Base-by-base conservation (phyloP, 306 rosid species). In the Spatholobus suberectus region DNA sequence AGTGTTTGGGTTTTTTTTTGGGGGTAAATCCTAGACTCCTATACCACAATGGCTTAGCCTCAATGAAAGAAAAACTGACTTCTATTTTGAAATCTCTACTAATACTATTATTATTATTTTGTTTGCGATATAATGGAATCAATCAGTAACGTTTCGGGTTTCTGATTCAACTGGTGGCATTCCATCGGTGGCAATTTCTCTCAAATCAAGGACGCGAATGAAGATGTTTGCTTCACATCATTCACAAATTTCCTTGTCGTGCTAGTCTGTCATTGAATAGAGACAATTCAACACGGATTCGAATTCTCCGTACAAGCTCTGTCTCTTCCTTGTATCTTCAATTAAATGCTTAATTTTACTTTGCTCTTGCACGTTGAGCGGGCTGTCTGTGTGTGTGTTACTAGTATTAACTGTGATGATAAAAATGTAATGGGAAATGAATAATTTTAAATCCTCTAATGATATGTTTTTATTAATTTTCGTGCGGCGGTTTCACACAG, bases 11-110 rank as follows among this genome's bases (percentile, higher is more conserved):
- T 15, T 27, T 5, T 52, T 12, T 71, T 82, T 12, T 26, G 24
- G 23, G 6, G 38, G 23, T 14, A 47, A 32, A 15, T 40, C 58
- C 66, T 17, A 51, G 68, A 57, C 75, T 13, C 41, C 67, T 59
- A 7, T 5, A 13, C 61, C 38, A 38, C 12, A 35, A 34, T 29
- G 29, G 12, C 18, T 73, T 23, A 14, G 8, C 18, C 27, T 57
- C 6, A 40, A 38, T 18, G 23, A 57, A 80, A 61, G 23, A 57
- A 80, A 61, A 76, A 58, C 38, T 41, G 71, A 29, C 51, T 12
- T 51, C 29, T 52, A 12, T 24, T 65, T 26, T 41, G 23, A 37
- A 35, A 46, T 75, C 67, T 59, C 38, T 37, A 37, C 8, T 37
- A n/a, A n/a, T n/a, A 4, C 4, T 29, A 29, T 6, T 37, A 37